Evolutionary conservation across 2,329 filamentous ascomycete genomes (phyloP).

Genomic region (Biscogniauxia mediterranea): DNA sequence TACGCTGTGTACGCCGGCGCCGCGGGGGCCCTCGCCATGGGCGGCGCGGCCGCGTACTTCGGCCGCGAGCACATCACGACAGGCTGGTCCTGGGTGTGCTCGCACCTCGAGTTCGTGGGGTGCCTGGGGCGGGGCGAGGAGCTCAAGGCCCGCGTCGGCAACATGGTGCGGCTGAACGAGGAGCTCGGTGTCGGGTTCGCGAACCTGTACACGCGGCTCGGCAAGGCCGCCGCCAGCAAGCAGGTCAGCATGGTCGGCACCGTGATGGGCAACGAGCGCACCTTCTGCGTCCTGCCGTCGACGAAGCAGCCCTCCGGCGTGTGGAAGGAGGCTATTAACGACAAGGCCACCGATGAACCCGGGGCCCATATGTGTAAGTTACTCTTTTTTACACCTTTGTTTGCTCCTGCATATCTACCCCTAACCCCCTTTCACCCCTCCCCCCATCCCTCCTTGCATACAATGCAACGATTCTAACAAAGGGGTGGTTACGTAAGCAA

Average conservation of each 20-base stretch:
- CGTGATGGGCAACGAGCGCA: conserved; percentile 69
- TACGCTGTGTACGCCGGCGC: conserved; percentile 85
- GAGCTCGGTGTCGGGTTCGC: conserved; percentile 73
- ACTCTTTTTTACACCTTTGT: conserved; percentile 1
- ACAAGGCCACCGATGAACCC: conserved; percentile 75
- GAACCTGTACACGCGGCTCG: conserved; percentile 85
- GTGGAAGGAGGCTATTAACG: conserved; percentile 75
- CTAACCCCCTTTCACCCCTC: background rate
- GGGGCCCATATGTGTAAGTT: conserved; percentile 71
- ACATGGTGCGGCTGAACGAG: conserved; percentile 61
- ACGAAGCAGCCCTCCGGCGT: conserved; percentile 49
- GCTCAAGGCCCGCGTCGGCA: conserved; percentile 69
- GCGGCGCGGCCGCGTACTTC: conserved; percentile 80
- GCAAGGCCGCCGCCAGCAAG: conserved; percentile 60
- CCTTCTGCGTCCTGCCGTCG: conserved; percentile 82
- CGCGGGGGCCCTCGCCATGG: conserved; percentile 76
- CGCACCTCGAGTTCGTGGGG: conserved; percentile 90
- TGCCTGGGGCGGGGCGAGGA: conserved; percentile 84
- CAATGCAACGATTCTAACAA: background rate
- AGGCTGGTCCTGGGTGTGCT: conserved; percentile 79
- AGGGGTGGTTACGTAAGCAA: conserved; percentile 40
- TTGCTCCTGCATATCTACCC: too few species aligned
- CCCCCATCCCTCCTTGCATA: background rate
- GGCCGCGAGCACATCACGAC: conserved; percentile 77
- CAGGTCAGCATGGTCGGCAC: conserved; percentile 52